Conservation (phyloP, 129 eudicot genomes). For the Glebionis coronaria region DNA sequence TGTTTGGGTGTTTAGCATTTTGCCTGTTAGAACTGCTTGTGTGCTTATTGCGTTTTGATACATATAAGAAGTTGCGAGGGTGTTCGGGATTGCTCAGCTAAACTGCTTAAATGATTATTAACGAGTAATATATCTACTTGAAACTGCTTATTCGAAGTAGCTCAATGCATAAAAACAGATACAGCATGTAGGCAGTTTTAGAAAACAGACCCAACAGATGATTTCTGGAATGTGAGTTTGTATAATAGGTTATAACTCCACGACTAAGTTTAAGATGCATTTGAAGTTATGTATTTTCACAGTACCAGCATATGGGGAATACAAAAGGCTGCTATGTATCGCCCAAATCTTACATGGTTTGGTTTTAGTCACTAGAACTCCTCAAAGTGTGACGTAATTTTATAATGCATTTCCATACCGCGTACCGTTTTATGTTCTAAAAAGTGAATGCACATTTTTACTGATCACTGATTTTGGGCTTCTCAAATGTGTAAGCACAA, state of each 20-base stretch:
- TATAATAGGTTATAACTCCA: background rate
- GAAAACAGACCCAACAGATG: too few species aligned
- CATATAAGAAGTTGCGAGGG: too few species aligned
- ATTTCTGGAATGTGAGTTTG: background rate
- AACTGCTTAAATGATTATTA: too few species aligned
- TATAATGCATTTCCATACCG: background rate
- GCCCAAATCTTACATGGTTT: background rate
- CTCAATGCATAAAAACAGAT: too few species aligned
- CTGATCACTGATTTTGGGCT: constrained; percentile 10
- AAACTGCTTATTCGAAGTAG: background rate
- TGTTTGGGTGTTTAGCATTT: too few species aligned
- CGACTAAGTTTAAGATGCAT: background rate
- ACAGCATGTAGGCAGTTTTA: too few species aligned
- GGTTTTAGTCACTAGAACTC: background rate
- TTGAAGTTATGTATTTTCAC: constrained; percentile 6
- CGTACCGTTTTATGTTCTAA: background rate
- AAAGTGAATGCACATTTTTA: too few species aligned
- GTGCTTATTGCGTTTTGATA: too few species aligned
- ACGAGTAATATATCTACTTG: too few species aligned
- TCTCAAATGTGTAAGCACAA: background rate
- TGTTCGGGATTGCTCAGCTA: too few species aligned
- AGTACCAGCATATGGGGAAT: background rate
- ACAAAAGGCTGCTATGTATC: constrained; percentile 2
- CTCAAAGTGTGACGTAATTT: background rate
- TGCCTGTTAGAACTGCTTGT: too few species aligned